phyloP scores from a whole-genome alignment of 768 basidiomycete genomes.

The Naganishia friedmannii region DNA sequence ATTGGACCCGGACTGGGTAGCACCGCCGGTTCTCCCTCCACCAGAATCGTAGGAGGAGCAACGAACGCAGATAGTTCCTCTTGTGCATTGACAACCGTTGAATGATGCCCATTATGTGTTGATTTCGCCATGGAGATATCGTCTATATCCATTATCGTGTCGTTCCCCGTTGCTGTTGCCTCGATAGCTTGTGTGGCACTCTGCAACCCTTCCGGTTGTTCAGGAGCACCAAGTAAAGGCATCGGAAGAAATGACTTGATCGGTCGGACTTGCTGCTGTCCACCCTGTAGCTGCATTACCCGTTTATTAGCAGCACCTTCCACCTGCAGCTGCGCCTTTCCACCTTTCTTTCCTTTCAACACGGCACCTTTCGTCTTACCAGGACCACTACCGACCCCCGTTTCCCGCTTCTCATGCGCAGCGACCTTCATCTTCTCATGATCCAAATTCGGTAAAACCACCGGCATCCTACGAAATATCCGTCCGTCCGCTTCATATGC shows the following conservation, averaged over 20 bases:
- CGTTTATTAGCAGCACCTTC: neutral
- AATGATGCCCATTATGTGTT: neutral
- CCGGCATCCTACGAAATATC: constrained; percentile 8
- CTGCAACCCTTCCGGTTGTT: too few relatives aligned
- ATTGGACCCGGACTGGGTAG: neutral
- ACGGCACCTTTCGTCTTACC: neutral
- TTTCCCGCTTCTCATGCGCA: neutral
- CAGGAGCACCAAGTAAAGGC: neutral
- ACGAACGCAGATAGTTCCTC: neutral
- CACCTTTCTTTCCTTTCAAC: neutral
- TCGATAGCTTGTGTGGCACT: neutral
- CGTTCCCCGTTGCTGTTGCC: neutral
- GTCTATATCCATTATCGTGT: neutral
- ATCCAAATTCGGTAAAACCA: constrained; percentile 2
- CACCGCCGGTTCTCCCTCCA: constrained; percentile 3
- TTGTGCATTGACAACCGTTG: neutral
- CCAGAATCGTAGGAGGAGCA: neutral
- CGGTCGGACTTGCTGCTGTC: neutral
- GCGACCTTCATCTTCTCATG: neutral
- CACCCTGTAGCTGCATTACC: neutral
- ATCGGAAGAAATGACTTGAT: constrained; percentile 5
- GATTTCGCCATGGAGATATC: constrained; percentile 13
- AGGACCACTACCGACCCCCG: too few relatives aligned
- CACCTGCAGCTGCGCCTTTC: too few relatives aligned
- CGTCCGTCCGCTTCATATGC: neutral